These are phyloP conservation scores for Pseudocercospora musae DNA, from an alignment of 2,329 filamentous ascomycete species.

Conservation along the genomic window DNA sequence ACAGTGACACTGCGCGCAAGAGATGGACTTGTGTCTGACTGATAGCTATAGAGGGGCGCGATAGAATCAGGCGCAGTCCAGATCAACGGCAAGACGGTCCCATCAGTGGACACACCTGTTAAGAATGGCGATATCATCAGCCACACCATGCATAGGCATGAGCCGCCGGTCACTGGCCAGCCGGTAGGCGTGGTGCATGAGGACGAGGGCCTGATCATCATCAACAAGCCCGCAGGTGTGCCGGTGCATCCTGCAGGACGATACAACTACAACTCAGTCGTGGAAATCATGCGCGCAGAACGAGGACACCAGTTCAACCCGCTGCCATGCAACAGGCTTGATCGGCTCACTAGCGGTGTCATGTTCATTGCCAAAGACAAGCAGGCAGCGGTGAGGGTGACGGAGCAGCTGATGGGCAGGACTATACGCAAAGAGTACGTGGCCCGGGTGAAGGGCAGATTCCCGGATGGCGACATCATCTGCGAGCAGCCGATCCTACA, in stretches of 20 bases:
- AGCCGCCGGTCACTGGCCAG: slow-evolving; percentile 82
- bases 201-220: slow-evolving; percentile 88
- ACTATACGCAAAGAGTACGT: slow-evolving; percentile 95
- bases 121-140: slow-evolving; percentile 89
- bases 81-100: slow-evolving; percentile 71
- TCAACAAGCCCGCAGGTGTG: slow-evolving; percentile 93
- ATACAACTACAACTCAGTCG: slow-evolving; percentile 91
- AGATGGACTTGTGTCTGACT: slow-evolving; percentile 30
- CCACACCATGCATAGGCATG: slow-evolving; percentile 91
- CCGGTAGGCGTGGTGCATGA: slow-evolving; percentile 83
- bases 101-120: slow-evolving; percentile 64
- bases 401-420: slow-evolving; percentile 70
- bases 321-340: slow-evolving; percentile 84
- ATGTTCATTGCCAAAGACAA: slow-evolving; percentile 96
- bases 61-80: slow-evolving; percentile 76
- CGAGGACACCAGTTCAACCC: slow-evolving; percentile 57
- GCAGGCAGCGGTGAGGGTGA: slow-evolving; percentile 73
- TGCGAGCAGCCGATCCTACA: slow-evolving; percentile 92
- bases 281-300: slow-evolving; percentile 88
- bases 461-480: slow-evolving; percentile 85
- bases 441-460: slow-evolving; percentile 83
- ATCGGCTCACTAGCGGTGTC: slow-evolving; percentile 88
- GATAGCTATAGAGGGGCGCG: slow-evolving; percentile 57
- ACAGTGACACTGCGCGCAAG: not conserved
- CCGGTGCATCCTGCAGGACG: slow-evolving; percentile 93